These are phyloP conservation scores for Rhodomyrtus psidioides DNA, from an alignment of 441 rosid species.

Conservation along the genomic window DNA sequence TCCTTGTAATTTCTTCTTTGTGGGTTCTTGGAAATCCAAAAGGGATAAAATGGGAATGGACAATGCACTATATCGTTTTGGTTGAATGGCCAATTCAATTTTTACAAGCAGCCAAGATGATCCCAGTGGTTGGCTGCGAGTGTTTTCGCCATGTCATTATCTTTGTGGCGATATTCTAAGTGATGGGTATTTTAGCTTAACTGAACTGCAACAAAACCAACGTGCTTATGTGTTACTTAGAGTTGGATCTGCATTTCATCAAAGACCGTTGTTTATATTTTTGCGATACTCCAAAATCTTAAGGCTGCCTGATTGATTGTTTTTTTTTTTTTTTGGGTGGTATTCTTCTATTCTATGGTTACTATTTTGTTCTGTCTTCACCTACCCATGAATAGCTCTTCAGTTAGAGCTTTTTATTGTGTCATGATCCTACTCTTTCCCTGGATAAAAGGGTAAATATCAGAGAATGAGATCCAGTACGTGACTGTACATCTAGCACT, in stretches of 20 bases:
- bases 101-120: not conserved
- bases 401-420: not conserved
- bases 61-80: not conserved
- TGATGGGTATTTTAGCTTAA: not conserved
- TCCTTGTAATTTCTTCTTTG: not conserved
- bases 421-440: not conserved
- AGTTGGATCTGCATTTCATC: not conserved
- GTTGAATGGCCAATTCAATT: not conserved
- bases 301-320: not conserved
- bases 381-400: not conserved
- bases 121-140: not conserved
- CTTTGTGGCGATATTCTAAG: not conserved
- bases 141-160: not conserved
- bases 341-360: not conserved
- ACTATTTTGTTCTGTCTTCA: not conserved
- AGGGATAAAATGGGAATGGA: not conserved
- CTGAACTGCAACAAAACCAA: not conserved
- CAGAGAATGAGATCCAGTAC: not conserved
- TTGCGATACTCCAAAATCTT: not conserved
- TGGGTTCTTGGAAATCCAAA: not conserved
- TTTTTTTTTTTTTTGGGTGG: not conserved
- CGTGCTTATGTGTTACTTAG: not conserved
- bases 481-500: not conserved
- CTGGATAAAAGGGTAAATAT: not conserved
- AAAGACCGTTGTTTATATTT: not conserved